Evolutionary conservation across 345 rosid species (phyloP).

Genomic region (Eucalyptus tenuipes): DNA sequence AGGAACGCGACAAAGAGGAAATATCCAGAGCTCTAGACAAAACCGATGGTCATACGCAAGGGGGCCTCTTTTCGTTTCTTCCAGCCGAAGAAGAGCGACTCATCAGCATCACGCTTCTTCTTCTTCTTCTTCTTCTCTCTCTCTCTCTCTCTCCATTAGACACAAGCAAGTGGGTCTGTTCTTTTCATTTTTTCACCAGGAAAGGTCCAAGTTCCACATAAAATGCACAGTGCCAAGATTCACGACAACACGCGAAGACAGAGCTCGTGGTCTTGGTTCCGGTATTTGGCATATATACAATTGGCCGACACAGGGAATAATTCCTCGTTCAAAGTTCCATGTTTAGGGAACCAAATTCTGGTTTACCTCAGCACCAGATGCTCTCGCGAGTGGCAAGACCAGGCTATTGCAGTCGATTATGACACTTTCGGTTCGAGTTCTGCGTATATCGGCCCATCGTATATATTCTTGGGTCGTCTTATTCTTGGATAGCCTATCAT

Average conservation of each 20-base stretch:
- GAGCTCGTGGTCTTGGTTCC: background rate
- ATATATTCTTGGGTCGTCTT: background rate
- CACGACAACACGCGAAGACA: background rate
- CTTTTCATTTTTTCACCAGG: background rate
- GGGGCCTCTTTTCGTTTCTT: background rate
- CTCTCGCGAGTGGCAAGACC: background rate
- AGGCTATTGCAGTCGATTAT: background rate
- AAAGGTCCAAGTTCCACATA: background rate
- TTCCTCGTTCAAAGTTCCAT: background rate
- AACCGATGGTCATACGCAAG: background rate
- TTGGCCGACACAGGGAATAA: background rate
- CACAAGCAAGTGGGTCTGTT: background rate
- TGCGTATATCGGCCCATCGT: background rate
- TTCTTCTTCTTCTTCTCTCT: background rate
- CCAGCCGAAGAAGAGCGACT: background rate
- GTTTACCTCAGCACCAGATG: background rate
- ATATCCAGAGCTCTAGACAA: background rate
- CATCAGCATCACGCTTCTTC: background rate
- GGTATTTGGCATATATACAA: background rate
- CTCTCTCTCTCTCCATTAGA: background rate
- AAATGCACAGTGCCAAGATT: background rate
- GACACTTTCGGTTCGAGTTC: background rate
- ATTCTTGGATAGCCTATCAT: background rate
- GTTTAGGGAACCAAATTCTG: background rate
- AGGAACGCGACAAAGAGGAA: background rate